Base-by-base conservation (phyloP, 2,329 filamentous ascomycete species). In the Nemania serpens region DNA sequence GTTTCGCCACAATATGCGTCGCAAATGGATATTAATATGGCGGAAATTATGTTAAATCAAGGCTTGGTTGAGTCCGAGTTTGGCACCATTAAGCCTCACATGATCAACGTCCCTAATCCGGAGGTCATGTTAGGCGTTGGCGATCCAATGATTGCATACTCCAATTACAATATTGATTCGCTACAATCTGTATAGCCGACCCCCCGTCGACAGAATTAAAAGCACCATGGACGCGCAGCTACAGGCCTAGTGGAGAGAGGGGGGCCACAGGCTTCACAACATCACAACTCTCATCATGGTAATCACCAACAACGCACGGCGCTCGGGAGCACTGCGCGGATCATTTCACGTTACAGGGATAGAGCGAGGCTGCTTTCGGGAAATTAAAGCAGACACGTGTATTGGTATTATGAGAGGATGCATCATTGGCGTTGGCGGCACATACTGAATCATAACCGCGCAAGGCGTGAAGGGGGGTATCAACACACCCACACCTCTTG, bases 81-180 rank as follows among this genome's bases (percentile, higher is more conserved):
- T 51, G 79, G 81, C 39, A 81, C 78, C 25, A 81, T 85, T 66
- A 85, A 85, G 75, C 82, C 83, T 12, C 81, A 84, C 58, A 77
- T 82, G 46, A 74, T 85, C 45, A 80, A 80, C 39, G 81, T 81
- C 66, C 74, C 79, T 43, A 82, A 83, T 54, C 77, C 81, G 1
- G 82, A 84, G 46, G 80, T 82, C 7, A 86, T 86, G 82, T 76
- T 85, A 70, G 81, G 83, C 17, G 79, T 84, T 69, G 80, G 78
- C 17, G 84, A 86, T 62, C 83, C 84, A 1, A 85, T 85, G 83
- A 84, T 86, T 7, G 62, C 62, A 58, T 86, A 81, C 67, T 76
- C 79, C 2, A 80, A 81, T 46, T 84, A 80, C 68, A 81, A 83
- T 68, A 73, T 74, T 67, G 72, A 74, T 47, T 70, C 71, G 48